Conservation (phyloP, 164 flowering plant species). For the Nymphaea thermarum region DNA sequence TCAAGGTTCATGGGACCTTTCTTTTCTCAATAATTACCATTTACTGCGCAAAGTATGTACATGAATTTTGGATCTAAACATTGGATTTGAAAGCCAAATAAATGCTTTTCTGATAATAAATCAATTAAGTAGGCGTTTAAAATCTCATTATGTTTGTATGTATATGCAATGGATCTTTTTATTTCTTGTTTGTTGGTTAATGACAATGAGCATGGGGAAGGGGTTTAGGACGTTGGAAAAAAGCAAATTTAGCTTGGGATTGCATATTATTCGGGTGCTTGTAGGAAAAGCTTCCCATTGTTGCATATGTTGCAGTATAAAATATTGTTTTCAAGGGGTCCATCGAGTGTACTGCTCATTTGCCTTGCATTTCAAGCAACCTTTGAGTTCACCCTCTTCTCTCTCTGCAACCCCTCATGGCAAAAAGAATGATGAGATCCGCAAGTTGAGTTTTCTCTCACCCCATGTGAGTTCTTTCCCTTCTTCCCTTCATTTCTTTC, state of each 20-base stretch:
- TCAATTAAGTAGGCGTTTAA: too few relatives aligned
- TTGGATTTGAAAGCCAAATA: too few relatives aligned
- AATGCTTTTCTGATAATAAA: too few relatives aligned
- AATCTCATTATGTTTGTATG: too few relatives aligned
- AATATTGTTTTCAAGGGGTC: slow-evolving; percentile 35
- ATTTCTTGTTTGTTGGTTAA: too few relatives aligned
- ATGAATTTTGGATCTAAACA: too few relatives aligned
- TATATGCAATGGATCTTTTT: too few relatives aligned
- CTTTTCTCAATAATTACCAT: too few relatives aligned
- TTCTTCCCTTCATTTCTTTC: slow-evolving; percentile 6
- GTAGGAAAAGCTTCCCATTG: background rate
- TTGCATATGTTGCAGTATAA: background rate
- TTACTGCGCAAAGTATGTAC: too few relatives aligned
- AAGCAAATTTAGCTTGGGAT: slow-evolving; percentile 3
- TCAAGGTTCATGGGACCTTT: too few relatives aligned
- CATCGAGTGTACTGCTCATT: slow-evolving; percentile 68
- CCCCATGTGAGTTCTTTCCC: slow-evolving; percentile 63
- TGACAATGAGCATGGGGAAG: too few relatives aligned
- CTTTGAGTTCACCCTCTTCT: slow-evolving; percentile 27
- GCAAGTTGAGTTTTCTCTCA: background rate
- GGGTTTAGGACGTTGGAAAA: too few relatives aligned
- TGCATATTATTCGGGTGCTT: background rate
- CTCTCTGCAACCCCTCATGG: slow-evolving; percentile 35
- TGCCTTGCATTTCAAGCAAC: slow-evolving; percentile 92
- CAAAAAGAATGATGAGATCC: slow-evolving; percentile 29